These are phyloP conservation scores for Syncephalastrum sp. DNA, from an alignment of 371 early-diverging fungal genomes.

Conservation along the genomic window DNA sequence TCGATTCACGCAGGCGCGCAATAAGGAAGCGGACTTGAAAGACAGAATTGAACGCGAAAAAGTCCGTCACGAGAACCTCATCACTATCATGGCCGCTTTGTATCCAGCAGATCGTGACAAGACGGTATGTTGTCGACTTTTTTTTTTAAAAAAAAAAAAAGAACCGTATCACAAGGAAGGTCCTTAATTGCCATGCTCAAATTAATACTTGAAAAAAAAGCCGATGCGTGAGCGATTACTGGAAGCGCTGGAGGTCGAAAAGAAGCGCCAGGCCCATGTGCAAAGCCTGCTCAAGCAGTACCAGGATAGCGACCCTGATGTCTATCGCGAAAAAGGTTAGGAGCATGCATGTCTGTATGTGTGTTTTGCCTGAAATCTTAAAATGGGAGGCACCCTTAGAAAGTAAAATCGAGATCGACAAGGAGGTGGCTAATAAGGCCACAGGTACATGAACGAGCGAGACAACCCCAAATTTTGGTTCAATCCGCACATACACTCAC, in stretches of 20 bases:
- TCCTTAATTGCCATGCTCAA: no score
- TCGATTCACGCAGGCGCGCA: neutral
- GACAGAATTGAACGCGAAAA: no score
- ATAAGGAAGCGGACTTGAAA: slow-evolving; percentile 17
- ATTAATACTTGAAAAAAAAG: no score
- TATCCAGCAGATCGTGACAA: no score
- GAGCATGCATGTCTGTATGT: no score
- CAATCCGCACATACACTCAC: slow-evolving; percentile 1
- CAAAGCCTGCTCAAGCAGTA: slow-evolving; percentile 60
- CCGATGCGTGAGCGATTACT: slow-evolving; percentile 55
- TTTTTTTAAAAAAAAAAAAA: no score
- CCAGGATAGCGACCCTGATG: slow-evolving; percentile 76
- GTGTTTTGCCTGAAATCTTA: neutral
- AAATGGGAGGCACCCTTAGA: slow-evolving; percentile 33
- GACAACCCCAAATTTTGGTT: neutral
- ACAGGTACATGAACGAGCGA: slow-evolving; percentile 54
- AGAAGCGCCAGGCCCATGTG: slow-evolving; percentile 32
- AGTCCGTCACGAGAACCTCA: no score
- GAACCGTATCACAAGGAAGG: no score
- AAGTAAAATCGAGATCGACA: slow-evolving; percentile 57
- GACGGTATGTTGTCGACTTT: no score
- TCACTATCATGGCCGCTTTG: no score
- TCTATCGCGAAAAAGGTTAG: slow-evolving; percentile 65
- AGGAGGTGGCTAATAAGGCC: slow-evolving; percentile 86
- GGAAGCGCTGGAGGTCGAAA: slow-evolving; percentile 42